phyloP scores from a whole-genome alignment of 192 early-diverging fungal species.

The Phycomyces blakesleeanus region DNA sequence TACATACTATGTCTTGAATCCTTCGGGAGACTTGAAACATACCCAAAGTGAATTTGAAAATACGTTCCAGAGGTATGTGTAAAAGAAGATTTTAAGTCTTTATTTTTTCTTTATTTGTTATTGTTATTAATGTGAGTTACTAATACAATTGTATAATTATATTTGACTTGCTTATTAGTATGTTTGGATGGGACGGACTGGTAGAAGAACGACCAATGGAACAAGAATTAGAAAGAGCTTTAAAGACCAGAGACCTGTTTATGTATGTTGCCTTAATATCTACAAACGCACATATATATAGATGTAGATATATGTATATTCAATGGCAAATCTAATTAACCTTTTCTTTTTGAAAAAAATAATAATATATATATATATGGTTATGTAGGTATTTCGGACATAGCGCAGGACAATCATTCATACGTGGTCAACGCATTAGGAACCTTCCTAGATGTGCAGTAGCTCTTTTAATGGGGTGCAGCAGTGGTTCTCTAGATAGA shows the following conservation, averaged over 20 bases:
- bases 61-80: slow-evolving; percentile 40
- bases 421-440: slow-evolving; percentile 63
- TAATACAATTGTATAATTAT: too few relatives aligned
- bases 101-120: too few relatives aligned
- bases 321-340: too few relatives aligned
- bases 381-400: slow-evolving; percentile 86
- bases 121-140: too few relatives aligned
- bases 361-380: too few relatives aligned
- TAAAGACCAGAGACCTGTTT: slow-evolving; percentile 36
- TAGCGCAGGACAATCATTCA: slow-evolving; percentile 84
- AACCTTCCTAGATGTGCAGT: slow-evolving; percentile 68
- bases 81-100: too few relatives aligned
- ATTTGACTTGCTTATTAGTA: slow-evolving; percentile 1
- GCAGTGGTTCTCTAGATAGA: slow-evolving; percentile 73
- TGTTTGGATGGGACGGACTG: slow-evolving; percentile 65
- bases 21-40: slow-evolving; percentile 74
- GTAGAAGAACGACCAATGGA: slow-evolving; percentile 65
- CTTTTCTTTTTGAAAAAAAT: too few relatives aligned
- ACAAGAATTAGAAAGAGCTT: slow-evolving; percentile 40
- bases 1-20: slow-evolving; percentile 88
- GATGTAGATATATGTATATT: too few relatives aligned
- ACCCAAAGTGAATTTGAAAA: slow-evolving; percentile 78
- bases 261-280: slow-evolving; percentile 46
- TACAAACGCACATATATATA: too few relatives aligned
- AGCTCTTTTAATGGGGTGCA: slow-evolving; percentile 89